phyloP scores from a whole-genome alignment of 1,284 basidiomycete genomes.

The Heimioporus retisporus region DNA sequence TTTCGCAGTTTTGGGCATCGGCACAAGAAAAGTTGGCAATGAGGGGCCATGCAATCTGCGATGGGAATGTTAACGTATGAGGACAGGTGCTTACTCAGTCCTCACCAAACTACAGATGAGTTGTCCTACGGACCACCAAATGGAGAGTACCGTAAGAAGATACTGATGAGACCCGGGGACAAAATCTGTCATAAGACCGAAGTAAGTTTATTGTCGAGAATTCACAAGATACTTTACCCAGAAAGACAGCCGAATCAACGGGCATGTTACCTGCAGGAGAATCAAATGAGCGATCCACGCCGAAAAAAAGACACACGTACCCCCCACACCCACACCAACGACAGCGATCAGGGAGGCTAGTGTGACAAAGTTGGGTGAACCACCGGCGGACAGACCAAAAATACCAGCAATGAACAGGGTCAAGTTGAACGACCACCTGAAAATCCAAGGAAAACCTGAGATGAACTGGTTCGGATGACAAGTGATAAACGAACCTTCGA shows the following conservation, averaged over 20 bases:
- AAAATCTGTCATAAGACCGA: slow-evolving; percentile 56
- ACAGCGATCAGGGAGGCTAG: slow-evolving; percentile 58
- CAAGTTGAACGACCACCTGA: slow-evolving; percentile 69
- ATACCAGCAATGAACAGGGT: slow-evolving; percentile 69
- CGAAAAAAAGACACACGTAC: slow-evolving; percentile 23
- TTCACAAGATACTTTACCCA: slow-evolving; percentile 51
- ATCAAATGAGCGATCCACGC: background rate
- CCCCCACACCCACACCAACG: slow-evolving; percentile 60
- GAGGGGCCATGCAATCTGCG: slow-evolving; percentile 59
- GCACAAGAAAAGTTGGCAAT: slow-evolving; percentile 61
- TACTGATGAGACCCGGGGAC: slow-evolving; percentile 76
- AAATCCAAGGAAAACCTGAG: background rate
- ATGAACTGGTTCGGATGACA: background rate
- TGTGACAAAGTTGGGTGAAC: slow-evolving; percentile 53
- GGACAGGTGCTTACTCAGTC: background rate
- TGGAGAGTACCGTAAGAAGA: slow-evolving; percentile 72
- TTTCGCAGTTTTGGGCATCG: slow-evolving; percentile 45
- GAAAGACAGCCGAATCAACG: slow-evolving; percentile 73
- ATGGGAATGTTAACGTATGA: background rate
- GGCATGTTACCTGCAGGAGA: slow-evolving; percentile 60
- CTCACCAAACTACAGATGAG: slow-evolving; percentile 70
- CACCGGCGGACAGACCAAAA: slow-evolving; percentile 62
- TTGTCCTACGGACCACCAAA: slow-evolving; percentile 80
- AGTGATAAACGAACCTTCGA: slow-evolving; percentile 49
- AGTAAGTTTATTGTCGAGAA: background rate